phyloP scores from a whole-genome alignment of 768 basidiomycete species.

The Gyrodon lividus region DNA sequence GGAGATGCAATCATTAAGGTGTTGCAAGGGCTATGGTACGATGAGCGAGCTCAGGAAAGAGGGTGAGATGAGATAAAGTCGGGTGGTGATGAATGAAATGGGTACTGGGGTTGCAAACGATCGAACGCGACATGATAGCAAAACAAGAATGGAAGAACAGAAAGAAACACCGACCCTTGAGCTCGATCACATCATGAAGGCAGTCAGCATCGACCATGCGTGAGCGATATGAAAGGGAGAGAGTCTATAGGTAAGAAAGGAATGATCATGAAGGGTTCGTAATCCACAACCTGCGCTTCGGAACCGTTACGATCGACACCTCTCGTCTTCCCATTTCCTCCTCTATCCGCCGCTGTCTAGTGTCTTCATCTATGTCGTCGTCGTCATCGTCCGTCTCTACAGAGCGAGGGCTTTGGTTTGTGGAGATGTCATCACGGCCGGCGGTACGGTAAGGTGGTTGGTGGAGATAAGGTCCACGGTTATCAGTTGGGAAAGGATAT shows the following conservation, averaged over 20 bases:
- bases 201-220: slow-evolving; percentile 23
- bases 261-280: slow-evolving; percentile 56
- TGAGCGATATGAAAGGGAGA: slow-evolving; percentile 7
- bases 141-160: slow-evolving; percentile 13
- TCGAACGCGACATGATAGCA: slow-evolving; percentile 12
- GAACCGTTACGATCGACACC: slow-evolving; percentile 77
- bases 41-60: slow-evolving; percentile 9
- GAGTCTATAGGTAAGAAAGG: background rate
- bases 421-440: slow-evolving; percentile 42
- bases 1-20: slow-evolving; percentile 25
- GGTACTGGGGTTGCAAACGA: slow-evolving; percentile 12
- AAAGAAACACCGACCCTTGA: slow-evolving; percentile 6
- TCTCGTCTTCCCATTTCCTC: slow-evolving; percentile 81
- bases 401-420: slow-evolving; percentile 43
- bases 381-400: slow-evolving; percentile 60
- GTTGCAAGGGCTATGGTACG: slow-evolving; percentile 27
- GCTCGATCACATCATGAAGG: slow-evolving; percentile 11
- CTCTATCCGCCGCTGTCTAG: slow-evolving; percentile 72
- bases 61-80: background rate
- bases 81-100: background rate
- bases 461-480: slow-evolving; percentile 63
- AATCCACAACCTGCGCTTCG: slow-evolving; percentile 72
- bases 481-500: slow-evolving; percentile 44
- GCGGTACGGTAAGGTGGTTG: slow-evolving; percentile 59
- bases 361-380: slow-evolving; percentile 73